Evolutionary conservation across 2,329 filamentous ascomycete genomes (phyloP), one percentile per base, ranked within the genome.

Genomic region (Ascomycota sp.): DNA sequence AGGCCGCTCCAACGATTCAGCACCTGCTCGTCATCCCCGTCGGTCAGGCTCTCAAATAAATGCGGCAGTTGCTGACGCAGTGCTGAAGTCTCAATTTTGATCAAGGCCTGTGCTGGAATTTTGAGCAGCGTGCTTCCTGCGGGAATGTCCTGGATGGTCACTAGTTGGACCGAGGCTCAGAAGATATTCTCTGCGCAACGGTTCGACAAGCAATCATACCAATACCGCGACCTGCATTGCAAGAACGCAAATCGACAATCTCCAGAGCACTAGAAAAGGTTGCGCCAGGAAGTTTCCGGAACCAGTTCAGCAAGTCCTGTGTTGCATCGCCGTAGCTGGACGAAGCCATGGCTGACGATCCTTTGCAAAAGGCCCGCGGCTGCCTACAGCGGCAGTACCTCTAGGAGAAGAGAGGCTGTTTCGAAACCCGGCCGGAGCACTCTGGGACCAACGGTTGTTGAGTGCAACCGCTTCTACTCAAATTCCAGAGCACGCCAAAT

Each of bases 81-180:
- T 28, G 65, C 60, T 1, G 81, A 89, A 25, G 77, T 91, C 44
- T 75, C 64, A 15, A 68, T 59, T 40, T 68, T 78, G 44, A 93
- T 68, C 37, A 92, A 73, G 29, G 65, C 58, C 28, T 59, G 53
- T 36, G 78, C 70, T 3, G 82, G 81, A 36, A 92, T 78, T 28
- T 69, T 74, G 57, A 92, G 92, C 26, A 92, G 64, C 28, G 75
- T 66, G 33, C 81, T 79, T 35, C 83, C 78, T 40, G 77, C 65
- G 12, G 61, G 54, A 31, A 93, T 80, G 36, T 81, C 68, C 33
- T 63, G 48, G 15, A 55, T 63, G 19, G 82, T 78, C 41, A 91
- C 79, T 86, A 15, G 23, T 17, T 10, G n/a, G 9, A 11, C 5
- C 11, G 5, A 31, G 25, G 20, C 19, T 10, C 23, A 29, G 5